Conservation (phyloP, 108 stramenopile species). For the Nannochloropsis gaditana region DNA sequence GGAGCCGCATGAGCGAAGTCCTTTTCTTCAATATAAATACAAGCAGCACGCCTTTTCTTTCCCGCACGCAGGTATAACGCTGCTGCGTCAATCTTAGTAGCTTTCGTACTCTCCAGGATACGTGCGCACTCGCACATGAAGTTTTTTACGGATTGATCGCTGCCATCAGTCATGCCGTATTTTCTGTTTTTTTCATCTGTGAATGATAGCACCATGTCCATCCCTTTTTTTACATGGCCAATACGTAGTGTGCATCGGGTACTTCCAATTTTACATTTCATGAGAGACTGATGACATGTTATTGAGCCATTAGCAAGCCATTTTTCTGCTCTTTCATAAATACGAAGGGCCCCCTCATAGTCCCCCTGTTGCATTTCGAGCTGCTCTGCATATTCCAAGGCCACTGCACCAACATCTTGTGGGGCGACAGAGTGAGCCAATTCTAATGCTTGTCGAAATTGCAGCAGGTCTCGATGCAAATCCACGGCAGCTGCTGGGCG, state of each 20-base stretch:
- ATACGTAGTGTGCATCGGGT: neutral
- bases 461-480: constrained; percentile 57
- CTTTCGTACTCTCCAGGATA: constrained; percentile 8
- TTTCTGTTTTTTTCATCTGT: too few relatives aligned
- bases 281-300: neutral
- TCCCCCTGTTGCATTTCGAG: constrained; percentile 59
- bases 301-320: neutral
- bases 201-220: neutral
- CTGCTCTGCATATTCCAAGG: constrained; percentile 58
- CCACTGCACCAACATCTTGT: constrained; percentile 49
- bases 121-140: neutral
- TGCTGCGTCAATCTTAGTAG: constrained; percentile 50
- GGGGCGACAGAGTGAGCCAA: constrained; percentile 57
- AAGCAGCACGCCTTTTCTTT: constrained; percentile 55
- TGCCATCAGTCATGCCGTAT: neutral
- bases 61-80: constrained; percentile 51
- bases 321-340: constrained; percentile 37
- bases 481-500: constrained; percentile 55
- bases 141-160: constrained; percentile 11
- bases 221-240: neutral
- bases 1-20: constrained; percentile 46
- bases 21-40: constrained; percentile 52
- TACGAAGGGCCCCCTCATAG: constrained; percentile 46
- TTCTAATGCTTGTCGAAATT: constrained; percentile 63
- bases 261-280: neutral